Evolutionary conservation across 352 stramenopile genomes (phyloP).

Genomic region (Phytophthora ohioensis): DNA sequence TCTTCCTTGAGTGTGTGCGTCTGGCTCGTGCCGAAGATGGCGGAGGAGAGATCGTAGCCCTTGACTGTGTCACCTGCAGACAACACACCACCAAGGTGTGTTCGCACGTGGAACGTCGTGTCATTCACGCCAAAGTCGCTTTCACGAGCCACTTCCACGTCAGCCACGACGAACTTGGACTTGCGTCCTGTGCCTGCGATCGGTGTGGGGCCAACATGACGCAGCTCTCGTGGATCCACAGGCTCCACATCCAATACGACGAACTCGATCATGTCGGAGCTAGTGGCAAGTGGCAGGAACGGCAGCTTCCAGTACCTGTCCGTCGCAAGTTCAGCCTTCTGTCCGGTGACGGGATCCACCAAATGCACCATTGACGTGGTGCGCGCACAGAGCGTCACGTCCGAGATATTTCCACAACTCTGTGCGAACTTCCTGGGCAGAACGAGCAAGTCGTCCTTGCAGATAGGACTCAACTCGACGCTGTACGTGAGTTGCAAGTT

Average conservation of each 20-base stretch:
- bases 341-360: conserved; percentile 64
- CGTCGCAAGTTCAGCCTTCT: conserved; percentile 58
- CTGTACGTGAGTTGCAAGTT: conserved; percentile 78
- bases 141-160: conserved; percentile 73
- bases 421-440: conserved; percentile 68
- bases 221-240: conserved; percentile 40
- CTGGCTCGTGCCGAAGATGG: conserved; percentile 61
- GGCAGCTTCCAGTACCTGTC: conserved; percentile 82
- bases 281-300: conserved; percentile 69
- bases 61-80: conserved; percentile 72
- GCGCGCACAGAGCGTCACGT: conserved; percentile 66
- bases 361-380: conserved; percentile 74
- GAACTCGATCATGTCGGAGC: conserved; percentile 70
- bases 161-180: conserved; percentile 57
- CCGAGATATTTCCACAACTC: conserved; percentile 70
- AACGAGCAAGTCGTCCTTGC: conserved; percentile 79
- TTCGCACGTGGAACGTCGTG: conserved; percentile 72
- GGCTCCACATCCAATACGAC: conserved; percentile 78
- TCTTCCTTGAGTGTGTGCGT: conserved; percentile 60
- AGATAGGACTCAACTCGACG: conserved; percentile 77
- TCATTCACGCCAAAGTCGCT: conserved; percentile 87
- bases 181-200: conserved; percentile 15
- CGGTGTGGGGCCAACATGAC: conserved; percentile 19
- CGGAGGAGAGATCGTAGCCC: conserved; percentile 73
- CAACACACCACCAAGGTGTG: conserved; percentile 68